Percentiles rank a stretch among this genome's conserved stretches.
These are phyloP conservation scores for Fusarium multiceps DNA, from an alignment of 2,329 filamentous ascomycete genomes.

Conservation along the genomic window DNA sequence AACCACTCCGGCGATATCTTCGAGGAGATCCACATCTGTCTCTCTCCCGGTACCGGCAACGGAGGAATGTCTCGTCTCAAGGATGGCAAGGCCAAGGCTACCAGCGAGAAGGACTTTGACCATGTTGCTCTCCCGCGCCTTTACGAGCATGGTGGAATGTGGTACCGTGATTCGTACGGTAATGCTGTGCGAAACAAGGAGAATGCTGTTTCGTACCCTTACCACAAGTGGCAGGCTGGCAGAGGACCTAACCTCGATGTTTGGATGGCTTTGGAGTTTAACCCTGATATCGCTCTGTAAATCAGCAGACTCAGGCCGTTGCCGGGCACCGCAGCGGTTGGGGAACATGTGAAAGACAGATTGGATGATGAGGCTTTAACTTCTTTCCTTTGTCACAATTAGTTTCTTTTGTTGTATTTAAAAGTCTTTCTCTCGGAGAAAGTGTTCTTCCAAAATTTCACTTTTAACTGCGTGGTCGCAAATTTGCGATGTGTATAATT, in stretches of 20 bases:
- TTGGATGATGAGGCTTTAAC: too few relatives aligned
- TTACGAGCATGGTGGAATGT: constrained; percentile 17
- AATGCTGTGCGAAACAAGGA: constrained; percentile 4
- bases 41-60: background rate
- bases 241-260: constrained; percentile 14
- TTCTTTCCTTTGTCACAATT: too few relatives aligned
- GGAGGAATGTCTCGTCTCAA: background rate
- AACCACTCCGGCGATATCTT: background rate
- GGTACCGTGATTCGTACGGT: constrained; percentile 4
- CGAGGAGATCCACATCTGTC: background rate
- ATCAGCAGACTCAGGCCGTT: too few relatives aligned
- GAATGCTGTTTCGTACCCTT: constrained; percentile 9
- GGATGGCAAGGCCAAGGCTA: background rate
- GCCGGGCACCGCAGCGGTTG: too few relatives aligned
- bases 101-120: background rate
- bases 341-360: too few relatives aligned
- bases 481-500: too few relatives aligned
- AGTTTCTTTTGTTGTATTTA: too few relatives aligned
- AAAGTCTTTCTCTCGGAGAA: too few relatives aligned
- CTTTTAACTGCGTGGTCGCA: too few relatives aligned
- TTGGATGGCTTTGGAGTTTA: constrained; percentile 27
- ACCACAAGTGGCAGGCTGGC: constrained; percentile 20
- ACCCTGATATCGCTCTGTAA: constrained; percentile 2
- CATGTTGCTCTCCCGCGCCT: background rate
- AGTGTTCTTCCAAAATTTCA: too few relatives aligned